Conservation (phyloP, 225 moss, liverwort and hornwort genomes). For the Pleurozium schreberi region DNA sequence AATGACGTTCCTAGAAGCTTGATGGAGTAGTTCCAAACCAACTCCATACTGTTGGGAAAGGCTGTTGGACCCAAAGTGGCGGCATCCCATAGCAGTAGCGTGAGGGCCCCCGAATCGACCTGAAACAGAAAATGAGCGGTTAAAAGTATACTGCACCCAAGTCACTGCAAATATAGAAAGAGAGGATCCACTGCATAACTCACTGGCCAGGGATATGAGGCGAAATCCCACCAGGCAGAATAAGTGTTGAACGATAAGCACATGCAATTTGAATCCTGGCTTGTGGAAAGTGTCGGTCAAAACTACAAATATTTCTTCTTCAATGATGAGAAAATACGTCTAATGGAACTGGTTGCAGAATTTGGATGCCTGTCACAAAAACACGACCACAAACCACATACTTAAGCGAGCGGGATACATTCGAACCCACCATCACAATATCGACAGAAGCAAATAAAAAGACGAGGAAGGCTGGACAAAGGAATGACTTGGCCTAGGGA, state of each 20-base stretch:
- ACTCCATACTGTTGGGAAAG: no score
- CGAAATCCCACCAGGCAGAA: constrained; percentile 57
- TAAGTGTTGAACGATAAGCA: constrained; percentile 79
- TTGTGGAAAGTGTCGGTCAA: constrained; percentile 92
- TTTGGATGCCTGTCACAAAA: constrained; percentile 52
- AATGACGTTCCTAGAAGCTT: no score
- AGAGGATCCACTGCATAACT: neutral
- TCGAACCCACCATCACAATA: neutral
- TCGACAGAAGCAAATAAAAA: neutral
- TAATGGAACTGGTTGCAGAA: constrained; percentile 99
- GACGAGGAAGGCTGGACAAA: neutral
- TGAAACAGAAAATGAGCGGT: no score
- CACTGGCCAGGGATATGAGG: no score
- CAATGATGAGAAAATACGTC: constrained; percentile 82
- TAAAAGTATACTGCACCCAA: no score
- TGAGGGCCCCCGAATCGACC: no score
- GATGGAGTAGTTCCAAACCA: no score
- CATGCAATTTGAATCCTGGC: constrained; percentile 92
- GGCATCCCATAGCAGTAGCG: no score
- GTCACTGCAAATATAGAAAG: no score
- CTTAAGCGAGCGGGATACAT: neutral
- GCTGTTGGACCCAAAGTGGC: no score
- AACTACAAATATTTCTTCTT: constrained; percentile 92
- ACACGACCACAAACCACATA: neutral
- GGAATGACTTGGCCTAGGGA: neutral